A percentile compares a stretch with the other conserved stretches of the same genome.
Evolutionary conservation across 2,329 filamentous ascomycete genomes (phyloP).

Genomic region (Coccinonectria pachysandricola): DNA sequence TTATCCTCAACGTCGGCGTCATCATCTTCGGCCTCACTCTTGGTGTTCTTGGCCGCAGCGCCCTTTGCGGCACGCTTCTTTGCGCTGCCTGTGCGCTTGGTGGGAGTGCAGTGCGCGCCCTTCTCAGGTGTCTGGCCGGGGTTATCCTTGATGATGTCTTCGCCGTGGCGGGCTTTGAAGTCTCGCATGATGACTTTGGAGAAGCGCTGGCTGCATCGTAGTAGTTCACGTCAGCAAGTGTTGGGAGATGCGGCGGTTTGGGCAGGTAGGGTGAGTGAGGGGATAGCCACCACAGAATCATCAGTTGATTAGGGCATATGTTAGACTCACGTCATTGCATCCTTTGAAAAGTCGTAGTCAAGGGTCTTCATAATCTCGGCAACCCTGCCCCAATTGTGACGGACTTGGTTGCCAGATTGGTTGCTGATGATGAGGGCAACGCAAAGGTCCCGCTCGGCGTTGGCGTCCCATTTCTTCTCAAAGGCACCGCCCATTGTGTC

Average conservation of each 20-base stretch:
- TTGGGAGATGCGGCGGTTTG: background rate
- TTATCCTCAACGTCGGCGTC: conserved; percentile 8
- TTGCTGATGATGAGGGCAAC: conserved; percentile 24
- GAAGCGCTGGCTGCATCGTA: conserved; percentile 26
- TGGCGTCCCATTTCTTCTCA: conserved; percentile 28
- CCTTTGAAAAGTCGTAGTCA: conserved; percentile 27
- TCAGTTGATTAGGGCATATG: too few relatives aligned
- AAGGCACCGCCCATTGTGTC: too few relatives aligned
- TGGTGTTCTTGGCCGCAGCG: conserved; percentile 6
- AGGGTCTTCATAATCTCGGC: conserved; percentile 21
- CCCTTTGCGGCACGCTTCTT: conserved; percentile 8
- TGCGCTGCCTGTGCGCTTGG: conserved; percentile 11
- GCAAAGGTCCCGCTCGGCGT: conserved; percentile 29
- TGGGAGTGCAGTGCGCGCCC: conserved; percentile 6
- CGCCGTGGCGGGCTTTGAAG: conserved; percentile 21
- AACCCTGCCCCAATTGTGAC: conserved; percentile 25
- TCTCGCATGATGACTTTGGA: conserved; percentile 27
- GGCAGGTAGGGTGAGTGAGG: background rate
- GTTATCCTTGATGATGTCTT: conserved; percentile 1
- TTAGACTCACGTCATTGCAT: conserved; percentile 27
- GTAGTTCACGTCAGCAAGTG: background rate
- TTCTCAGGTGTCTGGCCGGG: conserved; percentile 13
- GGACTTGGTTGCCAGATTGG: conserved; percentile 15
- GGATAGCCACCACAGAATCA: background rate
- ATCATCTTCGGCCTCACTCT: conserved; percentile 5